A percentile compares a stretch with the other conserved stretches of the same genome.
Conservation (phyloP, 1,284 basidiomycete species). For the Prillingera fragicola region DNA sequence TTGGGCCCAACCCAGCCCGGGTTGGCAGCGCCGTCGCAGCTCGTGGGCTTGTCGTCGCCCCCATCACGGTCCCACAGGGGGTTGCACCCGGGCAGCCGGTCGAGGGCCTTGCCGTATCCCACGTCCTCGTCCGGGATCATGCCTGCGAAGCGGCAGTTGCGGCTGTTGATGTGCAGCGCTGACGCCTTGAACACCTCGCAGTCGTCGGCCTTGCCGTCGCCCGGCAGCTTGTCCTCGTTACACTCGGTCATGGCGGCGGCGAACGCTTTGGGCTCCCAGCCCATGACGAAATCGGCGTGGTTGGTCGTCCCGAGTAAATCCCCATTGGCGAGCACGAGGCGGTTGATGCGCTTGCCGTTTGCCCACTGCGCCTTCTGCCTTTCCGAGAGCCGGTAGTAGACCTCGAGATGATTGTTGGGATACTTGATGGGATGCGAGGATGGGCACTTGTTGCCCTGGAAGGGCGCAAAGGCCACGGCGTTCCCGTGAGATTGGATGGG, state of each 20-base stretch:
- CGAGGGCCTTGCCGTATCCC: not conserved
- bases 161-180: too few relatives aligned
- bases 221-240: slow-evolving; percentile 5
- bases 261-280: slow-evolving; percentile 22
- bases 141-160: not conserved
- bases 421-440: not conserved
- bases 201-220: slow-evolving; percentile 1
- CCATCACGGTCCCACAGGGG: slow-evolving; percentile 24
- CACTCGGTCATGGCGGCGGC: slow-evolving; percentile 39
- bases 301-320: slow-evolving; percentile 20
- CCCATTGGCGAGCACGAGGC: slow-evolving; percentile 32
- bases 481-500: slow-evolving; percentile 20
- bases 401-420: slow-evolving; percentile 3
- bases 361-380: slow-evolving; percentile 23
- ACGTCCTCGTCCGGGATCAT: not conserved
- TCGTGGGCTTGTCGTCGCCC: not conserved
- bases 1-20: slow-evolving; percentile 9
- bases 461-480: not conserved
- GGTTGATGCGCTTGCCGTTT: slow-evolving; percentile 16
- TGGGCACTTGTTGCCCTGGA: slow-evolving; percentile 18
- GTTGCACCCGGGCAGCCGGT: slow-evolving; percentile 23
- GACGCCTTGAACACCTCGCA: too few relatives aligned
- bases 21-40: not conserved
- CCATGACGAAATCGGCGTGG: slow-evolving; percentile 21
- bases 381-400: slow-evolving; percentile 28